phyloP scores from a whole-genome alignment of 129 eudicot species.

The Artemisia annua region DNA sequence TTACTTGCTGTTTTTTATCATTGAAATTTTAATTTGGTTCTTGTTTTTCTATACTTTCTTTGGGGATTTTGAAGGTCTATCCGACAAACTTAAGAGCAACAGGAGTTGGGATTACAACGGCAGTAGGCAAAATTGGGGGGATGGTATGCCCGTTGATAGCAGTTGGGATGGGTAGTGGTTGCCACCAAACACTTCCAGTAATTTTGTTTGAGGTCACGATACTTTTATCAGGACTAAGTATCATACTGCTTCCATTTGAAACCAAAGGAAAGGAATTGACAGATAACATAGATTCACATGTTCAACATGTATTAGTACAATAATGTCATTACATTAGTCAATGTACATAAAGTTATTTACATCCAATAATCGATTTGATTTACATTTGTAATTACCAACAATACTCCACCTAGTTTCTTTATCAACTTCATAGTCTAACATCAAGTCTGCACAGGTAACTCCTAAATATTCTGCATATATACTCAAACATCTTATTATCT shows the following conservation, averaged over 20 bases:
- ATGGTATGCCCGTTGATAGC: conserved; percentile 73
- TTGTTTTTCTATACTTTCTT: background rate
- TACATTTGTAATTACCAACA: no score
- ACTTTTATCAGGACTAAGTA: conserved; percentile 39
- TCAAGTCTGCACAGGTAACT: no score
- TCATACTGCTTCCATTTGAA: conserved; percentile 54
- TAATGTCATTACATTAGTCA: no score
- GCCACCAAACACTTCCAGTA: conserved; percentile 53
- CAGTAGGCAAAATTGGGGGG: conserved; percentile 54
- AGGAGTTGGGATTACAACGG: conserved; percentile 60
- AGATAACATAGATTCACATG: background rate
- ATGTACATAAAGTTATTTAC: no score
- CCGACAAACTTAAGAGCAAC: conserved; percentile 38
- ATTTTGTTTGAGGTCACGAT: conserved; percentile 43
- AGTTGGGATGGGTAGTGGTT: conserved; percentile 33
- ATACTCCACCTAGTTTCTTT: no score
- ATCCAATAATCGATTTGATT: no score
- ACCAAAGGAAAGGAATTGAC: conserved; percentile 44
- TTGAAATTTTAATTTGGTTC: background rate
- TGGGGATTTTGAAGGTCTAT: conserved; percentile 33
- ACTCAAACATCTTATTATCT: no score
- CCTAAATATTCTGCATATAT: no score
- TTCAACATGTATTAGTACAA: no score
- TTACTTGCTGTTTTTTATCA: background rate
- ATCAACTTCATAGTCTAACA: no score